Base-by-base conservation (phyloP, 768 basidiomycete species). In the Lenzites betulinus region DNA sequence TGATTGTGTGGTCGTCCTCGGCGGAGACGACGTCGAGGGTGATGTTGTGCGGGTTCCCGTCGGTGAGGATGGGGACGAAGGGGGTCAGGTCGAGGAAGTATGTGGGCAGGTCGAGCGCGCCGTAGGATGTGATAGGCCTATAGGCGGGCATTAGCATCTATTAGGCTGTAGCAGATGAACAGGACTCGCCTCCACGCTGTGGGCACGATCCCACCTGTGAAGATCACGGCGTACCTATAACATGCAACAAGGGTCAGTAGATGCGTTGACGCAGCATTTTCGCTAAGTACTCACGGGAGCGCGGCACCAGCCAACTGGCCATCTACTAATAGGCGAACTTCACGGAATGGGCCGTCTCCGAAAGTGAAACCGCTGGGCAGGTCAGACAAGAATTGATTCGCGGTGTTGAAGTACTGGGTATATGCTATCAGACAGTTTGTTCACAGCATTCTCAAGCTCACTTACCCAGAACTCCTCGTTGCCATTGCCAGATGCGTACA, bases 1-100 rank as follows among this genome's bases (percentile, higher is more conserved):
- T 80, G 66, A 88, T 83, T n/a, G 77, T 73, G 59, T 87, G 88
- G 66, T 87, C 78, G 7, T 70, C 65, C 70, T 93, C 87, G 18
- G 86, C 85, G 5, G 90, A 90, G 22, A 78, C 82, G 43, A 93
- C 86, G 67, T 93, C 86, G 43, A 94, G 77, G 53, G 85, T 82
- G 67, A 93, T 80, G 47, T 77, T 85, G 70, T 92, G 92, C 22
- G 85, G 76, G n/a, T 81, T 70, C 2, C 86, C 86, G 58, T 90
- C 89, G 0, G 85, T 79, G 36, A 93, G 78, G 20, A 86, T 67
- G 7, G 89, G 89, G 0, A 88, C 80, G 69, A 92, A 92, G 1
- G 90, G 89, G 8, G 90, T 91, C 53, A 91, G 71, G 71, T 92
- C 91, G 20, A 92, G 64, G 70, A 86, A 86, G 71, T 92, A 92